Conservation (phyloP, 441 rosid genomes). For the Jatropha podagrica region DNA sequence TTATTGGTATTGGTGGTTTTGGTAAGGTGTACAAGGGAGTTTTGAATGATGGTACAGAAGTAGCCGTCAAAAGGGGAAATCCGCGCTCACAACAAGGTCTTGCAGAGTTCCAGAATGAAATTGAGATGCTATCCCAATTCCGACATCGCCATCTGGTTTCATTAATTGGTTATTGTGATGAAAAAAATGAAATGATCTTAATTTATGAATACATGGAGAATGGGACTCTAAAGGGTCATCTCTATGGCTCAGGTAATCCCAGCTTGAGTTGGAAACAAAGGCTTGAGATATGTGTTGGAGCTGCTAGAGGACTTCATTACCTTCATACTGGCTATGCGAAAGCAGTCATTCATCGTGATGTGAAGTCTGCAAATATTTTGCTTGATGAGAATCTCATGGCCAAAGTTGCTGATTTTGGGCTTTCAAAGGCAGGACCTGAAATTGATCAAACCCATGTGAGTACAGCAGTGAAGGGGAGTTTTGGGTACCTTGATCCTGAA, state of each 20-base stretch:
- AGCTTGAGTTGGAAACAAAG: slow-evolving; percentile 87
- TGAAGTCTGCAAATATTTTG: slow-evolving; percentile 90
- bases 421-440: slow-evolving; percentile 92
- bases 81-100: slow-evolving; percentile 94
- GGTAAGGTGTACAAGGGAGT: slow-evolving; percentile 94
- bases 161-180: slow-evolving; percentile 88
- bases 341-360: slow-evolving; percentile 94
- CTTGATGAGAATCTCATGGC: slow-evolving; percentile 92
- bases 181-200: slow-evolving; percentile 91
- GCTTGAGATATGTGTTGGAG: slow-evolving; percentile 85
- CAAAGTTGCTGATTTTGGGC: slow-evolving; percentile 94
- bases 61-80: slow-evolving; percentile 91
- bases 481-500: slow-evolving; percentile 88
- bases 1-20: slow-evolving; percentile 90
- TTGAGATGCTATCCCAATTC: slow-evolving; percentile 94
- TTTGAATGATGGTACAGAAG: slow-evolving; percentile 65
- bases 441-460: slow-evolving; percentile 94
- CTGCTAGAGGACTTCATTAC: slow-evolving; percentile 95
- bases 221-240: slow-evolving; percentile 88
- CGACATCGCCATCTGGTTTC: slow-evolving; percentile 95
- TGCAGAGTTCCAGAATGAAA: slow-evolving; percentile 87
- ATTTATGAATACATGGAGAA: slow-evolving; percentile 96
- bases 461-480: slow-evolving; percentile 95
- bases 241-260: slow-evolving; percentile 73
- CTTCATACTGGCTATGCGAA: slow-evolving; percentile 94